Evolutionary conservation across 2,329 filamentous ascomycete genomes (phyloP).

Genomic region (Alternaria gansuensis): DNA sequence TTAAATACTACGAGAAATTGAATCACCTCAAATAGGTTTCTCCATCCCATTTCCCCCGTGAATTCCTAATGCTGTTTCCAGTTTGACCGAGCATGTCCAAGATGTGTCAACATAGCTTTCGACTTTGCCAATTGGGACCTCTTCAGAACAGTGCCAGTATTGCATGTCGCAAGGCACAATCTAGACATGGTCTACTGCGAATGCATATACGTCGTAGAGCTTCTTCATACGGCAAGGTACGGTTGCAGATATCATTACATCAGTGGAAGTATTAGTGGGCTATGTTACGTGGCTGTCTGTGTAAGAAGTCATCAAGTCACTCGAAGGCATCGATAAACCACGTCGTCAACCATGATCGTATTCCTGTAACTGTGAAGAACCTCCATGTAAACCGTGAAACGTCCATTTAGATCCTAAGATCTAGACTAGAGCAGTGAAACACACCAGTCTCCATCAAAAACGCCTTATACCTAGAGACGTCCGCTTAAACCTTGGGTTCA

Average conservation of each 20-base stretch:
- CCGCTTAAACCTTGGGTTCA: slow-evolving; percentile 31
- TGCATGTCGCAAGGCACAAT: no score
- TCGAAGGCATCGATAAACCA: not conserved
- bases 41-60: no score
- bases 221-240: not conserved
- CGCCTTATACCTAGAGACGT: not conserved
- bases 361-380: not conserved
- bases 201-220: no score
- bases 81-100: no score
- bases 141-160: no score
- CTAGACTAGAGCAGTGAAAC: not conserved
- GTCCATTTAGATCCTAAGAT: not conserved
- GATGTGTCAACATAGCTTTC: no score
- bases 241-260: not conserved
- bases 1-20: no score
- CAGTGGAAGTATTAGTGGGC: slow-evolving; percentile 11
- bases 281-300: slow-evolving; percentile 8
- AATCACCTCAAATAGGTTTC: no score
- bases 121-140: no score
- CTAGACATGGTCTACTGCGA: no score
- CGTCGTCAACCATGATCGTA: not conserved
- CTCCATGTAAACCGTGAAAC: not conserved
- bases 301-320: slow-evolving; percentile 1
- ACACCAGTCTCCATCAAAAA: not conserved
- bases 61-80: no score